Base-by-base conservation (phyloP, 192 early-diverging fungal genomes). In the Dissophora ornata region DNA sequence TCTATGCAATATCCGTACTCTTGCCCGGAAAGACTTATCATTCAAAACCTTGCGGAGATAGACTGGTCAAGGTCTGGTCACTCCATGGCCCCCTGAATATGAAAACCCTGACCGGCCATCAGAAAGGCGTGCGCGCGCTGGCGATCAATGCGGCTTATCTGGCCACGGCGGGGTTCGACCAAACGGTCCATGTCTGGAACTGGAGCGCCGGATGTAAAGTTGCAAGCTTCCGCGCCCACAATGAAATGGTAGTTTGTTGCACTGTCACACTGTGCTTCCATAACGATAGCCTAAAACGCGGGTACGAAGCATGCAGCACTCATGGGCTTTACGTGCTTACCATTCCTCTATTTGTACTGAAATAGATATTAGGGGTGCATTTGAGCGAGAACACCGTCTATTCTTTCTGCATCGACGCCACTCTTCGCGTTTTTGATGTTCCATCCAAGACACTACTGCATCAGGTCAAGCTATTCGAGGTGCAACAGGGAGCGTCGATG, bases 161-260 rank as follows among this genome's bases (percentile, higher is more conserved):
- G 12, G 75, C 60, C 47, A 79, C 75, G 4, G 67, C 67, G 13
- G 75, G 75, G 19, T 63, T 58, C 12, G 75, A 79, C 25, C 65
- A 64, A 38, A 69, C 75, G 2, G 67, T 69, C 1, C 53, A 63
- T n/a, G 65, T 69, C 3, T 79, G 75, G 75, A 45, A 63, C 10
- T 79, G 75, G 75, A 25, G 38, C 4, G 59, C 40, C n/a, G 59
- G 75, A 36, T 54, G 61, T 4, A 79, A 53, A 38, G 19, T 79
- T 30, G 75, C 75, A 19, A 69, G 55, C 16, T 79, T 79, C 67
- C 65, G 75, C 1, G 75, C 60, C 9, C 65, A 69, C 30, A 69
- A 65, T n/a, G 66, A 79, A 44, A 57, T 64, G 54, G 75, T 79
- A 69, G 13, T 9, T n/a, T n/a, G n/a, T n/a, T n/a, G n/a, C n/a